Percentiles rank a stretch among this genome's conserved stretches.
These are phyloP conservation scores for Sphenostylis stenocarpa DNA, from an alignment of 306 rosid species.

Conservation along the genomic window DNA sequence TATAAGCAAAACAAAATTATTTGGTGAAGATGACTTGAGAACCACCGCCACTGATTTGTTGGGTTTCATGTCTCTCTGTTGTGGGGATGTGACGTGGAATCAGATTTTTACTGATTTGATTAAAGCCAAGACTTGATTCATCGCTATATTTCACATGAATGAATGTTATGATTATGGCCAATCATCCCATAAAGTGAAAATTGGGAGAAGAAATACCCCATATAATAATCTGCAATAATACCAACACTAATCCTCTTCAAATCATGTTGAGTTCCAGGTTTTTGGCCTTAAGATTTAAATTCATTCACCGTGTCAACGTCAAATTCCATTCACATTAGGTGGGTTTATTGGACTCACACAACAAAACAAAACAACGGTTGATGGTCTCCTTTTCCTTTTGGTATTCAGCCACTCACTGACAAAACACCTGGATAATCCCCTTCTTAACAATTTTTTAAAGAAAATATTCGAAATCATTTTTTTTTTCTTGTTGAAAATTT, in stretches of 20 bases:
- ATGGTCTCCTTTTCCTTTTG: constrained; percentile 18
- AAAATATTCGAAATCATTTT: not conserved
- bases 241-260: not conserved
- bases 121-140: constrained; percentile 6
- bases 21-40: constrained; percentile 41
- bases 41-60: constrained; percentile 38
- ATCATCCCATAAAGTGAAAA: constrained; percentile 45
- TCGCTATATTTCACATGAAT: constrained; percentile 25
- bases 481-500: not conserved
- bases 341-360: constrained; percentile 5
- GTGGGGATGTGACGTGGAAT: constrained; percentile 37
- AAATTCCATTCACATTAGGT: constrained; percentile 42
- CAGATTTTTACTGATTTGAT: constrained; percentile 11
- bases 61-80: constrained; percentile 40
- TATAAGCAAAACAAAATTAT: not conserved
- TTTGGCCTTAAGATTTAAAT: not conserved
- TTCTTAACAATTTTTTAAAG: constrained; percentile 23
- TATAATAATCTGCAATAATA: not conserved
- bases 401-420: constrained; percentile 45
- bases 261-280: not conserved
- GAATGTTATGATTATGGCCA: constrained; percentile 37
- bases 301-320: constrained; percentile 44
- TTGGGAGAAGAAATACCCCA: constrained; percentile 25
- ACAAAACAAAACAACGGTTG: constrained; percentile 34
- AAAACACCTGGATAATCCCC: constrained; percentile 40